Conservation (phyloP, 1,284 basidiomycete genomes). For the Leccinum pseudoinsigne region DNA sequence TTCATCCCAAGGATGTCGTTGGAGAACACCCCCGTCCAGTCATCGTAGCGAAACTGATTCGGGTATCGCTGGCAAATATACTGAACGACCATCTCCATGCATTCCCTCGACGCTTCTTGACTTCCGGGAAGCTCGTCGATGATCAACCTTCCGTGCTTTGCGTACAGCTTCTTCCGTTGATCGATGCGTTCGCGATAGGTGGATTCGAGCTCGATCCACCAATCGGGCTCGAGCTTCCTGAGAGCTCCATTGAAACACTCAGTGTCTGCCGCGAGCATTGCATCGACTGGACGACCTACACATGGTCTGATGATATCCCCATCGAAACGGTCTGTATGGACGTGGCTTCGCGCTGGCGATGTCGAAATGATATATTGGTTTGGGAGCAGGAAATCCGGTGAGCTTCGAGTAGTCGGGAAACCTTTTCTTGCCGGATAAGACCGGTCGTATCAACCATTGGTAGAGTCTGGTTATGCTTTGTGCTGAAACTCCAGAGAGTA, state of each 20-base stretch:
- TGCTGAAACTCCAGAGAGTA: background rate
- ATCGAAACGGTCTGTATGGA: constrained; percentile 54
- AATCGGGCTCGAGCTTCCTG: constrained; percentile 48
- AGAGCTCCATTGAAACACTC: constrained; percentile 35
- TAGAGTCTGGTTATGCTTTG: background rate
- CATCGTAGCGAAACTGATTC: constrained; percentile 41
- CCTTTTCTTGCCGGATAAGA: constrained; percentile 7
- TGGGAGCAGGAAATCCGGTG: constrained; percentile 27
- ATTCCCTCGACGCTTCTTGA: constrained; percentile 43
- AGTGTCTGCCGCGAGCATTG: background rate
- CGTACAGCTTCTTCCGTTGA: constrained; percentile 42
- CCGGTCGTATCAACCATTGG: constrained; percentile 12
- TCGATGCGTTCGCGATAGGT: constrained; percentile 45
- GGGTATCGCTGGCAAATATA: constrained; percentile 50
- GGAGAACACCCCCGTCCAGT: constrained; percentile 36
- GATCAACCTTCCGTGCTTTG: constrained; percentile 38
- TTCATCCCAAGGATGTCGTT: constrained; percentile 43
- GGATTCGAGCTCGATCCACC: constrained; percentile 54
- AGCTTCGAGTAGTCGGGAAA: constrained; percentile 39
- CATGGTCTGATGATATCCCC: constrained; percentile 55
- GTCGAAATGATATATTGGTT: constrained; percentile 43
- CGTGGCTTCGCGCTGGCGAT: constrained; percentile 42
- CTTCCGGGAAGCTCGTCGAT: constrained; percentile 43
- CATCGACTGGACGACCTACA: constrained; percentile 32
- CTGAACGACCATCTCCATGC: constrained; percentile 51